Evolutionary conservation across 345 rosid species (phyloP), one percentile per base, ranked within the genome.

Genomic region (Eucalyptus brandiana): DNA sequence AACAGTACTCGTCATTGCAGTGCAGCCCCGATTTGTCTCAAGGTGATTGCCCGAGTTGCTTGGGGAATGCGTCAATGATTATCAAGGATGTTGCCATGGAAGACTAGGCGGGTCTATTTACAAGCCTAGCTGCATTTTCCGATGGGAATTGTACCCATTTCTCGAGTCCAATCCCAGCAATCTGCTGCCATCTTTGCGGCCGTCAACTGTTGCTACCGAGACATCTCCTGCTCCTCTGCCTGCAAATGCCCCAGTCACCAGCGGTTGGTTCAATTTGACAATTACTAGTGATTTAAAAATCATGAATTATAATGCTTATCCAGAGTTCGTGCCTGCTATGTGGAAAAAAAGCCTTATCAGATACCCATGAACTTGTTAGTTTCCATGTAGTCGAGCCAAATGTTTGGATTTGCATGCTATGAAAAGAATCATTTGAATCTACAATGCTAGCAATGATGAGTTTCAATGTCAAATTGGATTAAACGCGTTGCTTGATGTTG

Each of bases 121-220:
- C 6, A 69, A 69, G 80, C 80, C 80, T 3, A 69, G 42, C 80
- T 69, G 42, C 80, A 32, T 32, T 32, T 69, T 32, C 80, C 42
- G 42, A 32, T 69, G 80, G 42, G 80, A 69, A 10, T 32, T 69
- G 80, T 69, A 32, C 80, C 42, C 23, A 11, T 69, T 69, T 69
- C 34, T 69, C 1, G 12, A 32, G 23, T 69, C 80, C 42, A 17
- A 17, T 32, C 9, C 42, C 0, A 1, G 42, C 42, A 32, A 69
- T 69, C 42, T 2, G 0, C 80, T 0, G 10, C 1, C 42, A n/a
- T 69, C 80, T 32, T 9, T 21, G 12, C 42, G 1, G 17, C 13
- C 80, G 2, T 34, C 42, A 9, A 69, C 24, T 69, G 42, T 1
- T 4, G 80, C 17, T 2, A 0, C 40, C 23, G 21, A n/a, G 80